Conservation (phyloP, 352 stramenopile genomes). For the Pythium angustatum region DNA sequence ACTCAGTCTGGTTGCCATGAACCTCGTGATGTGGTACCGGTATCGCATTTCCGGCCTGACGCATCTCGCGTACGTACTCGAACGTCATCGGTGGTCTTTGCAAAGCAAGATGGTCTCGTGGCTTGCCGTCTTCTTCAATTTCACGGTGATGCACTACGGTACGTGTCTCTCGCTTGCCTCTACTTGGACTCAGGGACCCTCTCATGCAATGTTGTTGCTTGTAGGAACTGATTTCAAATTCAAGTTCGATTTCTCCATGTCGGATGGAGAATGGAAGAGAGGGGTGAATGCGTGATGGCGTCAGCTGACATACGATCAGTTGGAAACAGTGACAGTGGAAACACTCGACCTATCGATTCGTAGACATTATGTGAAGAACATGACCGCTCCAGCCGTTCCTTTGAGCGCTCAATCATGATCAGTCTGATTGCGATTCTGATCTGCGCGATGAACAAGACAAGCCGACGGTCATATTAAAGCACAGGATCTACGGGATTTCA, state of each 20-base stretch:
- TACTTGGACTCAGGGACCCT: neutral
- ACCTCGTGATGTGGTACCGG: slow-evolving; percentile 18
- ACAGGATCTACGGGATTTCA: no score
- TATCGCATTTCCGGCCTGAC: slow-evolving; percentile 8
- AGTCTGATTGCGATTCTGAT: no score
- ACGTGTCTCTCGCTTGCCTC: neutral
- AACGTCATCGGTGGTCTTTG: slow-evolving; percentile 11
- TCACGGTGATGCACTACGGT: slow-evolving; percentile 18
- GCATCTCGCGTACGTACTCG: slow-evolving; percentile 12
- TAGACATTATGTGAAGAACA: no score
- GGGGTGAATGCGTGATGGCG: no score
- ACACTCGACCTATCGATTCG: no score
- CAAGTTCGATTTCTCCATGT: slow-evolving; percentile 9
- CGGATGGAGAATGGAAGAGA: no score
- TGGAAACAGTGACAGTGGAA: no score
- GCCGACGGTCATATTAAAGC: no score
- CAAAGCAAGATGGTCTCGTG: slow-evolving; percentile 15
- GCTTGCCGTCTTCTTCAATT: slow-evolving; percentile 13
- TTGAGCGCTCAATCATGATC: no score
- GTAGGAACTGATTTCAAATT: slow-evolving; percentile 10
- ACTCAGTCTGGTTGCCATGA: slow-evolving; percentile 13
- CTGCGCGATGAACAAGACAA: no score
- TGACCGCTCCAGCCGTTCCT: no score
- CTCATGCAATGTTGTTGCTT: neutral
- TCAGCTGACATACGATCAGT: no score